These are phyloP conservation scores for Jackrogersella multiformis DNA, from an alignment of 495 filamentous ascomycete species.

Conservation along the genomic window DNA sequence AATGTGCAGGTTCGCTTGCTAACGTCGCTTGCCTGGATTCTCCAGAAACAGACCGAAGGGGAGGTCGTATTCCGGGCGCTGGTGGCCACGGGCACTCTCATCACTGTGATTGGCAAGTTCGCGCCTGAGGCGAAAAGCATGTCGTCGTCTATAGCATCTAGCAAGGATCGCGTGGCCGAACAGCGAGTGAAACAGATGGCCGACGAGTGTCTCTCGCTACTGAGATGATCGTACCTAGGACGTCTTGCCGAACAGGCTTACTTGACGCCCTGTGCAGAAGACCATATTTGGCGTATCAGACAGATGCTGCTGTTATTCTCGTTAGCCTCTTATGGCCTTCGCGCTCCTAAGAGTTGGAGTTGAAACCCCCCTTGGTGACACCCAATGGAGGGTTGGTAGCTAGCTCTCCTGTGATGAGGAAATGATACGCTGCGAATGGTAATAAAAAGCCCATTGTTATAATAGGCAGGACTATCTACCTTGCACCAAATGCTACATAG, in stretches of 20 bases:
- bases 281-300: background rate
- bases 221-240: constrained; percentile 40
- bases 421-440: background rate
- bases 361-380: background rate
- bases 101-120: constrained; percentile 62
- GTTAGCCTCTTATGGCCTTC: background rate
- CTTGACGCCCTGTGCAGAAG: background rate
- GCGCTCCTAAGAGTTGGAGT: background rate
- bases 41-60: constrained; percentile 72
- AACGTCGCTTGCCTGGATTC: constrained; percentile 65
- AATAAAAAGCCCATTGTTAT: background rate
- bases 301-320: background rate
- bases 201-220: constrained; percentile 64
- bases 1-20: constrained; percentile 43
- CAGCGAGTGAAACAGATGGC: constrained; percentile 66
- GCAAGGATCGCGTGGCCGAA: constrained; percentile 53
- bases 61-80: constrained; percentile 86
- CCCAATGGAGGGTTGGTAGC: background rate
- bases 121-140: constrained; percentile 51
- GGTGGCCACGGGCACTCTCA: constrained; percentile 82
- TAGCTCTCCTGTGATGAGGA: background rate
- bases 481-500: background rate
- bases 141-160: constrained; percentile 34
- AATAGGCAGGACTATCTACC: background rate
- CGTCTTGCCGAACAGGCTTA: background rate